Percentiles rank a stretch among this genome's conserved stretches.
Conservation (phyloP, 306 rosid species). For the Herpetospermum pedunculosum region DNA sequence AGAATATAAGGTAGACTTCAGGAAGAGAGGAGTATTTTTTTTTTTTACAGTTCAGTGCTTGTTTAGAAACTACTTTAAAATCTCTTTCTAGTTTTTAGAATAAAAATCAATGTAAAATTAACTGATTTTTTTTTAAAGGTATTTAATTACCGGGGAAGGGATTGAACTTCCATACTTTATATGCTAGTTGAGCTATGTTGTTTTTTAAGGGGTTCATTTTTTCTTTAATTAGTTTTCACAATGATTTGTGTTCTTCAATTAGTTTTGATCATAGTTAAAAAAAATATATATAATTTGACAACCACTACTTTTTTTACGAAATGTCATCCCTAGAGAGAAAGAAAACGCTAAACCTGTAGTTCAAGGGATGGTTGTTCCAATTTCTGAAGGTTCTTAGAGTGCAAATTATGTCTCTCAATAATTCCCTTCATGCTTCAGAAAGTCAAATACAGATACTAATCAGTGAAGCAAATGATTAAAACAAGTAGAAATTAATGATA, state of each 20-base stretch:
- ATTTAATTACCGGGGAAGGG: too few relatives aligned
- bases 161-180: too few relatives aligned
- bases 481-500: background rate
- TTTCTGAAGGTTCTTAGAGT: slow-evolving; percentile 62
- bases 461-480: background rate
- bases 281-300: too few relatives aligned
- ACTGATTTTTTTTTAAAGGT: too few relatives aligned
- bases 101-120: background rate
- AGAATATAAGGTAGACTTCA: background rate
- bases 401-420: slow-evolving; percentile 62
- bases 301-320: background rate
- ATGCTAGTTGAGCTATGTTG: too few relatives aligned
- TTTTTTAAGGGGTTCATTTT: background rate
- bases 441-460: background rate
- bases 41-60: background rate
- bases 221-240: background rate
- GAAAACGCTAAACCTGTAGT: slow-evolving; percentile 43
- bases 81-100: background rate
- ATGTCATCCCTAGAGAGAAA: background rate
- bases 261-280: too few relatives aligned
- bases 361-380: slow-evolving; percentile 77
- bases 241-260: background rate
- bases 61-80: background rate
- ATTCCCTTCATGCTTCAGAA: slow-evolving; percentile 64
- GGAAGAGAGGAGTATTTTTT: background rate